Conservation (phyloP, 1,284 basidiomycete species). For the Naganishia sp. region DNA sequence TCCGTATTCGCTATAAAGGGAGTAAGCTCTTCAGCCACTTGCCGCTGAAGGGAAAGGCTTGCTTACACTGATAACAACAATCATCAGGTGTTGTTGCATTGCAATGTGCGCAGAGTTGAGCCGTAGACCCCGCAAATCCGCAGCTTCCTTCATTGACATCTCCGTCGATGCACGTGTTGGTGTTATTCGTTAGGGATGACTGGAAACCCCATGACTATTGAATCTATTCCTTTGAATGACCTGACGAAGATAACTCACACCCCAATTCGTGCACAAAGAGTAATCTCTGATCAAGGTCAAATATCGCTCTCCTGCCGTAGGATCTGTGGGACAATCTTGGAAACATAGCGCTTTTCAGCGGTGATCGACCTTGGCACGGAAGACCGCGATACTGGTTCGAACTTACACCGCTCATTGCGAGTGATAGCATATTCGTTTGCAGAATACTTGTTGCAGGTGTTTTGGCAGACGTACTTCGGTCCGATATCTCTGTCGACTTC, state of each 20-base stretch:
- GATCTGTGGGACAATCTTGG: conserved; percentile 32
- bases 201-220: neutral
- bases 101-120: conserved; percentile 54
- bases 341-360: conserved; percentile 35
- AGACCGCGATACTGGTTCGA: neutral
- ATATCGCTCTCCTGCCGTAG: conserved; percentile 38
- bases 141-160: conserved; percentile 55
- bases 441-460: conserved; percentile 47
- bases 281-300: conserved; percentile 51
- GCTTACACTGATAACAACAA: conserved; percentile 48
- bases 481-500: conserved; percentile 40
- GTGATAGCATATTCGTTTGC: conserved; percentile 40
- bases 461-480: conserved; percentile 48
- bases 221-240: neutral
- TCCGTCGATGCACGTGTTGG: conserved; percentile 51
- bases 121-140: conserved; percentile 52
- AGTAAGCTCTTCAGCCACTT: neutral
- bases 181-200: conserved; percentile 50
- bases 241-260: conserved; percentile 29
- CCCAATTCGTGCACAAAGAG: conserved; percentile 52
- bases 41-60: neutral
- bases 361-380: conserved; percentile 37
- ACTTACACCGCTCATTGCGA: conserved; percentile 35
- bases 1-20: conserved; percentile 39
- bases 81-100: conserved; percentile 38